Evolutionary conservation across 139 green algal species (phyloP).

Genomic region (Coccomyxa sp.): DNA sequence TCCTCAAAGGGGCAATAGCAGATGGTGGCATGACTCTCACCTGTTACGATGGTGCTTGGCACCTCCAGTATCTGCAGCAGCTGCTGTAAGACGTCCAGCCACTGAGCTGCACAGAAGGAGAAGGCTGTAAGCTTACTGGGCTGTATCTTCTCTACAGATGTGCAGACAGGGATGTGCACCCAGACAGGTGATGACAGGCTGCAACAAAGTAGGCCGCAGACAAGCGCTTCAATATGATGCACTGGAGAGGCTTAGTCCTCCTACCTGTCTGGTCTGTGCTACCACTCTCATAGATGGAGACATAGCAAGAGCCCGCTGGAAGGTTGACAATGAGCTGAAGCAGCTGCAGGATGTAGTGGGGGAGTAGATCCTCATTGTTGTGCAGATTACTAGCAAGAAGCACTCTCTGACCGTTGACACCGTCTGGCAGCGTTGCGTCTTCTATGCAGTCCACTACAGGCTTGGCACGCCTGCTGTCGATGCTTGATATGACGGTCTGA

Average conservation of each 20-base stretch:
- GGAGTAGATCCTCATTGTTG: slow-evolving; percentile 43
- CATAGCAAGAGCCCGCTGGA: slow-evolving; percentile 4
- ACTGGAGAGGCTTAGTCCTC: too few relatives aligned
- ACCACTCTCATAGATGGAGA: slow-evolving; percentile 54
- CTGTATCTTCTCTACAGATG: not conserved
- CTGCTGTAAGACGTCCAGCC: slow-evolving; percentile 29
- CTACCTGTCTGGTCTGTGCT: slow-evolving; percentile 41
- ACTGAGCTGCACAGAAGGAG: slow-evolving; percentile 8
- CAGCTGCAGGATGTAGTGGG: slow-evolving; percentile 42
- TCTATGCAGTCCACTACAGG: too few relatives aligned
- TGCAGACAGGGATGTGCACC: not conserved
- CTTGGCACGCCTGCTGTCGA: too few relatives aligned
- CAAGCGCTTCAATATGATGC: not conserved
- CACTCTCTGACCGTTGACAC: not conserved
- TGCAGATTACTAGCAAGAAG: slow-evolving; percentile 52
- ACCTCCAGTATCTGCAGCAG: slow-evolving; percentile 16
- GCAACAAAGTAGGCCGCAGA: not conserved
- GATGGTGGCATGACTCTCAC: not conserved
- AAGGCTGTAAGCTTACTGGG: not conserved
- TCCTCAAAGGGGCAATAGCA: not conserved
- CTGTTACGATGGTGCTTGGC: slow-evolving; percentile 16
- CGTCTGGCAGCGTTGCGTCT: too few relatives aligned
- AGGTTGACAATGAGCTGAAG: slow-evolving; percentile 2
- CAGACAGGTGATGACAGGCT: not conserved
- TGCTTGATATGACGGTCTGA: too few relatives aligned